Evolutionary conservation across 805 yeast species (phyloP).

Genomic region (Myxozyma monticola): DNA sequence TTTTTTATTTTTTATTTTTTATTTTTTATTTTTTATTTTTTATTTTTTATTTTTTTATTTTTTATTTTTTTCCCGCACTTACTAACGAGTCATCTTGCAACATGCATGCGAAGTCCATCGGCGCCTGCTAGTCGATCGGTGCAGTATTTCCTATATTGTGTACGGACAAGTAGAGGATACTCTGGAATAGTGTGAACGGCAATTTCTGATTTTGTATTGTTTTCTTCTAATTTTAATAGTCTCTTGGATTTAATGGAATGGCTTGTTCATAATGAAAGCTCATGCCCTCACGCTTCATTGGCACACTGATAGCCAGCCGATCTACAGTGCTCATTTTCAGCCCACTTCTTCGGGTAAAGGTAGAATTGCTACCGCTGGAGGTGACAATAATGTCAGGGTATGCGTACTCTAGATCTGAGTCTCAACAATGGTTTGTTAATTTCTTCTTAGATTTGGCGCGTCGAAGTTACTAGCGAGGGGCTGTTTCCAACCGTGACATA

Average conservation of each 20-base stretch:
- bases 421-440: neutral
- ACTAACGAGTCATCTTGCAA: no score
- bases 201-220: no score
- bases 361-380: constrained; percentile 90
- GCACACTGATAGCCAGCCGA: constrained; percentile 47
- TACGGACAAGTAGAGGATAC: no score
- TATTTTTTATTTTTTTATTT: no score
- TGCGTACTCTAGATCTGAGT: constrained; percentile 36
- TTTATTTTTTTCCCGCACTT: neutral
- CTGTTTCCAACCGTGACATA: constrained; percentile 59
- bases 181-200: no score
- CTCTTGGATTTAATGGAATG: no score
- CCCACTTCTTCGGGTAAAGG: constrained; percentile 32
- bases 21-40: no score
- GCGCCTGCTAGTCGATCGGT: no score
- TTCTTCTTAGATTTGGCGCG: constrained; percentile 38
- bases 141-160: no score
- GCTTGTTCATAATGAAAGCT: constrained; percentile 43
- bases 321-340: constrained; percentile 44
- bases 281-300: constrained; percentile 44
- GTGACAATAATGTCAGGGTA: constrained; percentile 83
- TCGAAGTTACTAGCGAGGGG: constrained; percentile 25
- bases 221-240: no score
- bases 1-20: no score
- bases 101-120: no score